Conservation (phyloP, 1,284 basidiomycete species). For the Wallemia ichthyophaga region DNA sequence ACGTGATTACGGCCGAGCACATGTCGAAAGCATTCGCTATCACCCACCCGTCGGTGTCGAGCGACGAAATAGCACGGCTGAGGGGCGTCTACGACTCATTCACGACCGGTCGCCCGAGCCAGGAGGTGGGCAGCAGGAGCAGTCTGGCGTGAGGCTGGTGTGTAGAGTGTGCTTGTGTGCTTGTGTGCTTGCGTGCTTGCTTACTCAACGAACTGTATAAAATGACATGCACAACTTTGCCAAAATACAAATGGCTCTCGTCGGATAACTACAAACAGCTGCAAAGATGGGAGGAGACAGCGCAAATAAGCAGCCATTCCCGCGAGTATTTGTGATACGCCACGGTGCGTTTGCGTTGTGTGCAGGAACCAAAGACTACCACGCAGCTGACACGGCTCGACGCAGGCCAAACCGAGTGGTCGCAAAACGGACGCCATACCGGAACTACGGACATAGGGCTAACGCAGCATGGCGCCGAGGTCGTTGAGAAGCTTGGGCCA, state of each 20-base stretch:
- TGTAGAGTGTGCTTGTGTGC: too few species aligned
- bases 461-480: slow-evolving; percentile 42
- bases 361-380: too few species aligned
- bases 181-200: too few species aligned
- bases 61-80: slow-evolving; percentile 3
- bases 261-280: too few species aligned
- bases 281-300: neutral
- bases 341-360: slow-evolving; percentile 28
- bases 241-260: too few species aligned
- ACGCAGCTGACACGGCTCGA: slow-evolving; percentile 1
- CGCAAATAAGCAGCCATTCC: slow-evolving; percentile 18
- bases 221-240: too few species aligned
- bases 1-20: neutral
- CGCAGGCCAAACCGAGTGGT: slow-evolving; percentile 75
- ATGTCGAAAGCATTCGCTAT: slow-evolving; percentile 1
- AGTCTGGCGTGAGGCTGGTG: neutral
- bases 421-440: slow-evolving; percentile 51
- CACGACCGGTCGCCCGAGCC: slow-evolving; percentile 1
- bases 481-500: slow-evolving; percentile 33
- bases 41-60: slow-evolving; percentile 2
- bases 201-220: too few species aligned
- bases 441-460: slow-evolving; percentile 63
- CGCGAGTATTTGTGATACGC: slow-evolving; percentile 41
- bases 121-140: slow-evolving; percentile 1
- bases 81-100: neutral